A percentile compares a stretch with the other conserved stretches of the same genome.
These are phyloP conservation scores for Clarkia xantiana DNA, from an alignment of 345 rosid genomes.

Conservation along the genomic window DNA sequence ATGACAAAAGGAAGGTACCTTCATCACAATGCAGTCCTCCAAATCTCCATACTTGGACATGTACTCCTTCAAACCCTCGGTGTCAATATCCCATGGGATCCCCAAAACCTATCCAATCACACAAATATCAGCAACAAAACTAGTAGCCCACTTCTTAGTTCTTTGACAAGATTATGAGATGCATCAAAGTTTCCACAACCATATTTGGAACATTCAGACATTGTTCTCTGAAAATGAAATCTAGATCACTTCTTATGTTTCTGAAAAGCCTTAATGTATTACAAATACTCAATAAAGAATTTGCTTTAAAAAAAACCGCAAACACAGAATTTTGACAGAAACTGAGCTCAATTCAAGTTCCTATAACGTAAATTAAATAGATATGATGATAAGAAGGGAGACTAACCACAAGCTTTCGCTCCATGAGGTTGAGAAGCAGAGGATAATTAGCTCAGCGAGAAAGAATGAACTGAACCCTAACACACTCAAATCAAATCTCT, in stretches of 20 bases:
- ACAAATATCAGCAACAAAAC: not conserved
- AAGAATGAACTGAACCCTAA: not conserved
- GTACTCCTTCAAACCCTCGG: slow-evolving; percentile 81
- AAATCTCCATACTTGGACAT: slow-evolving; percentile 87
- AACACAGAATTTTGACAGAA: no score
- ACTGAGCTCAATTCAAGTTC: not conserved
- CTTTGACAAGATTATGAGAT: no score
- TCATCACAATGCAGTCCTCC: slow-evolving; percentile 97
- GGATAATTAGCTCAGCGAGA: slow-evolving; percentile 1
- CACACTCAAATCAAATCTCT: slow-evolving; percentile 7
- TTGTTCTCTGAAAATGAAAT: no score
- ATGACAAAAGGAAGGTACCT: slow-evolving; percentile 26
- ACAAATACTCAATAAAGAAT: no score
- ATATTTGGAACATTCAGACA: no score
- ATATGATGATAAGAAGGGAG: not conserved
- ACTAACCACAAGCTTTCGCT: slow-evolving; percentile 19
- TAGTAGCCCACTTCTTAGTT: not conserved
- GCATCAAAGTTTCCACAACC: no score
- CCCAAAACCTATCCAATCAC: slow-evolving; percentile 52
- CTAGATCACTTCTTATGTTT: no score
- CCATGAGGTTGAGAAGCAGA: slow-evolving; percentile 6
- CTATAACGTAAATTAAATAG: not conserved
- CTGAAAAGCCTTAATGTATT: no score
- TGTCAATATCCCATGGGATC: slow-evolving; percentile 92
- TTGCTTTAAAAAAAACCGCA: no score